A percentile compares a stretch with the other conserved stretches of the same genome.
Evolutionary conservation across 441 rosid species (phyloP).

Genomic region (Melastoma candidum): DNA sequence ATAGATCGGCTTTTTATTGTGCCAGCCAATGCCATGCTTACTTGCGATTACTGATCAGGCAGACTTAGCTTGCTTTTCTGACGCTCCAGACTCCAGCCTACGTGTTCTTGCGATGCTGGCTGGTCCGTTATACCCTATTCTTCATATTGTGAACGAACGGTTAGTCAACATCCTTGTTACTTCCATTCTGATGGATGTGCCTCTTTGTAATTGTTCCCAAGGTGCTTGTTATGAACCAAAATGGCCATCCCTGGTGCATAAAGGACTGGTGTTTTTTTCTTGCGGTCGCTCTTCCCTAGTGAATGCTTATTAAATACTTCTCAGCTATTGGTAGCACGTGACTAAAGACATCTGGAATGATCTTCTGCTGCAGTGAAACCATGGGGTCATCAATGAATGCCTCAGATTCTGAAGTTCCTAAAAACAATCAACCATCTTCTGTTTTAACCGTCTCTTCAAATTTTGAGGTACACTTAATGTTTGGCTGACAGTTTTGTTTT

Average conservation of each 20-base stretch:
- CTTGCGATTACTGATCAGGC: conserved; percentile 29
- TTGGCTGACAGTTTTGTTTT: conserved; percentile 2
- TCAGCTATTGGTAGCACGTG: no score
- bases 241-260: no score
- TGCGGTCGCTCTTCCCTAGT: no score
- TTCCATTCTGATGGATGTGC: not conserved
- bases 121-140: conserved; percentile 74
- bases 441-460: conserved; percentile 67
- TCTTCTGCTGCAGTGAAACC: conserved; percentile 43
- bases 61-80: conserved; percentile 49
- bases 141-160: conserved; percentile 65
- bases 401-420: conserved; percentile 47
- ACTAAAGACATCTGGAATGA: conserved; percentile 2
- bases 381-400: conserved; percentile 33
- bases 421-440: conserved; percentile 36
- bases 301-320: no score
- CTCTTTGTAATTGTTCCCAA: no score
- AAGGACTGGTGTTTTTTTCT: no score
- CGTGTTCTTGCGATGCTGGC: conserved; percentile 73
- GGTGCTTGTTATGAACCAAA: no score
- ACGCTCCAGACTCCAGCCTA: conserved; percentile 47
- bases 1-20: conserved; percentile 7
- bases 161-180: conserved; percentile 20
- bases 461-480: conserved; percentile 48
- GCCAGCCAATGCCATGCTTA: conserved; percentile 10